Evolutionary conservation across 208 protist genomes (phyloP), one percentile per base, ranked within the genome.

Genomic region (Crithidia expoeki): DNA sequence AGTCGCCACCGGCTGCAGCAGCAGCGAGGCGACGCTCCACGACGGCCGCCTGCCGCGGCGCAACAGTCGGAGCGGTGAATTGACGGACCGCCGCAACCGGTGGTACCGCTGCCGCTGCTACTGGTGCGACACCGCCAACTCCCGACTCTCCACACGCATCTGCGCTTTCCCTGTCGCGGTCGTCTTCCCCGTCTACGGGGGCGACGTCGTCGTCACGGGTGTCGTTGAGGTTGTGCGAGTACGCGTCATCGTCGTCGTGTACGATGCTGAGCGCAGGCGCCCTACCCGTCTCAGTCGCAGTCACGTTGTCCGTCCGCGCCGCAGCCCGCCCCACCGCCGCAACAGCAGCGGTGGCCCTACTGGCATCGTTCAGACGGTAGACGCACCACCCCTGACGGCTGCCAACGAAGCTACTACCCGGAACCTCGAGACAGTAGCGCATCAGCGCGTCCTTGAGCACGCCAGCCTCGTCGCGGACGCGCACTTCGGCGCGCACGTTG

Each of bases 401-500:
- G 27, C 71, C 71, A 19, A 67, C 55, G 23, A 71, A 76, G 49
- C 1, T 46, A 5, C 44, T 6, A 19, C 36, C 55, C 2, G 44
- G 27, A 33, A 49, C 27, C 42, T 61, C 75, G 16, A 6, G 11
- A 34, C 75, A 69, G 49, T 72, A 62, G 19, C 57, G 63, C 47
- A 4, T 33, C 32, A 74, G 19, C 19, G 80, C 79, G n/a, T 81
- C 69, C 12, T 40, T 16, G 16, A 79, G 69, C n/a, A 72, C 68
- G n/a, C 71, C 74, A 46, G 52, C 47, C 12, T 90, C 81, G 53
- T 85, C 76, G 49, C 84, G 68, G n/a, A 96, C 81, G 16, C 80
- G 81, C 27, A 95, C 89, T 47, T 81, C 76, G 23, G 85, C 89
- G 17, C 55, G 64, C 32, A 92, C 87, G 74, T 88, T 83, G 36